Evolutionary conservation across 2,329 filamentous ascomycete species (phyloP).

Genomic region (Colletotrichum sp.): DNA sequence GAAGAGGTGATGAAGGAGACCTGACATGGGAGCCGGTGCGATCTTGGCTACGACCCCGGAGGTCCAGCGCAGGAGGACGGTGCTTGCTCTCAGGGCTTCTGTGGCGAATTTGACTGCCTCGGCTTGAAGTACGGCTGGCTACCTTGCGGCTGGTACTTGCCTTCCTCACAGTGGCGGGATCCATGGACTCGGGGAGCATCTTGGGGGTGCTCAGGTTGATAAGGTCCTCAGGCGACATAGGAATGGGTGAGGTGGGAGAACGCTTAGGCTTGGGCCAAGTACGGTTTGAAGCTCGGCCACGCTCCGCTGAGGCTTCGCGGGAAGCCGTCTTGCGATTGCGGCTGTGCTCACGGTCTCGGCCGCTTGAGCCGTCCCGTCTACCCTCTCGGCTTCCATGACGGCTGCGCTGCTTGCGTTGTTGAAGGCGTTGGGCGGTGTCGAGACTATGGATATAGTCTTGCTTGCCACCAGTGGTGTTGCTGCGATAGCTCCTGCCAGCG

Average conservation of each 20-base stretch:
- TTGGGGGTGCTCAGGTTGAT: conserved; percentile 63
- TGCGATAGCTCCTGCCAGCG: conserved; percentile 54
- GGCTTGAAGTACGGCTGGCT: conserved; percentile 55
- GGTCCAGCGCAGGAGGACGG: conserved; percentile 47
- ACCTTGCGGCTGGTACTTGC: conserved; percentile 36
- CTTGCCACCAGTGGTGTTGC: conserved; percentile 55
- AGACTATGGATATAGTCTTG: conserved; percentile 86
- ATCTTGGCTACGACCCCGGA: conserved; percentile 67
- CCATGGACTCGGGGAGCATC: conserved; percentile 30
- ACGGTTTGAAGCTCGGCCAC: conserved; percentile 69
- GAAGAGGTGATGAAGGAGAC: conserved; percentile 83
- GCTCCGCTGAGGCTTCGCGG: conserved; percentile 71
- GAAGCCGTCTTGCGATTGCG: conserved; percentile 53
- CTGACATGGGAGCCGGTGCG: conserved; percentile 63
- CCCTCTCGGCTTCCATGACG: conserved; percentile 59
- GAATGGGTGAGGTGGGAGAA: conserved; percentile 89
- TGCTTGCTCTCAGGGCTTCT: conserved; percentile 51
- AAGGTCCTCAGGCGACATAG: conserved; percentile 91
- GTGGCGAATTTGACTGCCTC: conserved; percentile 43
- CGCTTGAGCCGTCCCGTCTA: conserved; percentile 42
- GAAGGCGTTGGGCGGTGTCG: conserved; percentile 75
- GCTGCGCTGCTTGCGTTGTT: conserved; percentile 55
- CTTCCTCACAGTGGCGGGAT: conserved; percentile 52
- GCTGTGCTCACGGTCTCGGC: conserved; percentile 49
- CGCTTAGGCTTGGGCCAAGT: conserved; percentile 78